Conservation (phyloP, 2,329 filamentous ascomycete genomes). For the Fusarium sambucinum region DNA sequence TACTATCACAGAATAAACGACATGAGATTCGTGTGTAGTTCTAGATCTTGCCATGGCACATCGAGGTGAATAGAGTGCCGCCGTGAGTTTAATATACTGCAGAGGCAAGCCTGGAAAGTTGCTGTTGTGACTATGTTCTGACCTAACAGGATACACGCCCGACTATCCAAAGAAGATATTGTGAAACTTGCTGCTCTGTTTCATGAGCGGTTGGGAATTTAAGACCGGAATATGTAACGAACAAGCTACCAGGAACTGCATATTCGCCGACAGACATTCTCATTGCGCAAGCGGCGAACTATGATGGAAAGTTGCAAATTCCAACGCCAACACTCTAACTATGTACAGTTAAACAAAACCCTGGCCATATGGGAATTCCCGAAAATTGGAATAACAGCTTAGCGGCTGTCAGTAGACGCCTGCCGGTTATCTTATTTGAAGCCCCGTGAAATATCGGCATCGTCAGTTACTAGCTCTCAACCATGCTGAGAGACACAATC, state of each 20-base stretch:
- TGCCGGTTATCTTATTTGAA: not conserved
- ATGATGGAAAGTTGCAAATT: not conserved
- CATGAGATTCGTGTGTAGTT: not conserved
- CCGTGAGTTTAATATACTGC: not conserved
- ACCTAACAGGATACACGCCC: not conserved
- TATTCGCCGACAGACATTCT: not conserved
- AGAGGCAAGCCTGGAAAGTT: not conserved
- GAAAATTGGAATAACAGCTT: slow-evolving; percentile 3
- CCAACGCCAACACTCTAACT: not conserved
- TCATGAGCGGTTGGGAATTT: not conserved
- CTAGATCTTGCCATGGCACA: not conserved
- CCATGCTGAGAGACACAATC: not conserved
- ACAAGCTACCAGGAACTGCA: not conserved
- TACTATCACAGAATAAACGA: not conserved
- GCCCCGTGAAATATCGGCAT: slow-evolving; percentile 7
- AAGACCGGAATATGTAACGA: not conserved
- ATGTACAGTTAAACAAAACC: not conserved
- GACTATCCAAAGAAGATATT: not conserved
- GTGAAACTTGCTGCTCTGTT: not conserved
- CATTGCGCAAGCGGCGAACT: not conserved
- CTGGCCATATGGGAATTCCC: not conserved
- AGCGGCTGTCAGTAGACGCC: not conserved
- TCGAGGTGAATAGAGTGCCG: not conserved
- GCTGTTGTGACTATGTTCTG: not conserved
- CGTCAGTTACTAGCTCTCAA: not conserved